phyloP scores from a whole-genome alignment of 495 filamentous ascomycete species.

The Neurospora sp. region DNA sequence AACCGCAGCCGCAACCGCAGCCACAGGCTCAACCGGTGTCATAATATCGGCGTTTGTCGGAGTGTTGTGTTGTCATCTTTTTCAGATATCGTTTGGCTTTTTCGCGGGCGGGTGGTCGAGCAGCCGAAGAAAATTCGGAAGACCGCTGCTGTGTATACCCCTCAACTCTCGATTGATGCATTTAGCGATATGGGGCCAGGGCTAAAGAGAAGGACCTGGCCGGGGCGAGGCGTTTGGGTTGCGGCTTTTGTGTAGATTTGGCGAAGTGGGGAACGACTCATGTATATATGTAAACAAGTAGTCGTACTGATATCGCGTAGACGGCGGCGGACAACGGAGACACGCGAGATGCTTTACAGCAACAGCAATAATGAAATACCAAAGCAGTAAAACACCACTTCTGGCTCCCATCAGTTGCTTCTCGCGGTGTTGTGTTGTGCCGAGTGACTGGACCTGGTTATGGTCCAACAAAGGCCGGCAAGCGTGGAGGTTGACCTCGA shows the following conservation, averaged over 20 bases:
- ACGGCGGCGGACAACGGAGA: background rate
- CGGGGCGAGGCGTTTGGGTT: constrained; percentile 20
- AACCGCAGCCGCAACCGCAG: constrained; percentile 3
- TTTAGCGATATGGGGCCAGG: constrained; percentile 21
- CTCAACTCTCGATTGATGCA: constrained; percentile 21
- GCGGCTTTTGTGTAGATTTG: constrained; percentile 18
- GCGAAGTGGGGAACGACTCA: constrained; percentile 5
- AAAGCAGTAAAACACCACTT: background rate
- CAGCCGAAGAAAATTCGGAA: background rate
- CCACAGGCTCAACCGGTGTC: constrained; percentile 4
- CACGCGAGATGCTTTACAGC: background rate
- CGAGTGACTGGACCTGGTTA: background rate
- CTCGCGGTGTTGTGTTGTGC: background rate
- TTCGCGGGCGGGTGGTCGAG: background rate
- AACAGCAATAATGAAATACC: background rate
- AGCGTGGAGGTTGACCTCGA: background rate
- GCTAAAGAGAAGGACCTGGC: constrained; percentile 8
- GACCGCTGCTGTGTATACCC: constrained; percentile 15
- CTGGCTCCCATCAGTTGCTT: background rate
- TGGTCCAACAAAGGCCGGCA: background rate
- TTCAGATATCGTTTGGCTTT: background rate
- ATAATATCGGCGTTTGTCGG: background rate
- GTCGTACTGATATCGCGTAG: background rate
- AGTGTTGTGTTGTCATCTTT: background rate
- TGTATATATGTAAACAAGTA: constrained; percentile 14